Evolutionary conservation across 352 stramenopile species (phyloP).

Genomic region (Phytophthora nicotianae): DNA sequence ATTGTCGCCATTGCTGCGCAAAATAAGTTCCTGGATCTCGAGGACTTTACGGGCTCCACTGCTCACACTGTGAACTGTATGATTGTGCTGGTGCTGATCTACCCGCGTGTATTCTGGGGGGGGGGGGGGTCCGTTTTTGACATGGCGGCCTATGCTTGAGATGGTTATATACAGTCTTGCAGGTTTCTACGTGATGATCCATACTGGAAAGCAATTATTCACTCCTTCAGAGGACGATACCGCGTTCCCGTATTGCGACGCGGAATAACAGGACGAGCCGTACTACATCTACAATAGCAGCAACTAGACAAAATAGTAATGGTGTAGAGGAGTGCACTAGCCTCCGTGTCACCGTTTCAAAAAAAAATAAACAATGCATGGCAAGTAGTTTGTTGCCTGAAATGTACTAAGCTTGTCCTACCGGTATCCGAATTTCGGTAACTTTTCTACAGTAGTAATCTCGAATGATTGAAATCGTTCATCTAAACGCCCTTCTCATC

Average conservation of each 20-base stretch:
- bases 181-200: constrained; percentile 56
- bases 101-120: constrained; percentile 33
- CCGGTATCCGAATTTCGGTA: too few species aligned
- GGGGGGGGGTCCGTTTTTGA: constrained; percentile 48
- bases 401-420: too few species aligned
- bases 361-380: too few species aligned
- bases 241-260: constrained; percentile 23
- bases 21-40: constrained; percentile 54
- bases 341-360: too few species aligned
- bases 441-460: too few species aligned
- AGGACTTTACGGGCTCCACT: constrained; percentile 27
- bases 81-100: constrained; percentile 33
- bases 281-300: constrained; percentile 29
- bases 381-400: too few species aligned
- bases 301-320: too few species aligned
- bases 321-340: too few species aligned
- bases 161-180: constrained; percentile 53
- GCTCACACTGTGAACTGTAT: constrained; percentile 33
- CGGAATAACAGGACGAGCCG: constrained; percentile 21
- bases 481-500: too few species aligned
- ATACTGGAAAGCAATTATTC: constrained; percentile 55
- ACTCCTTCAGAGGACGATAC: constrained; percentile 39
- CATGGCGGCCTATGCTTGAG: constrained; percentile 46
- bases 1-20: constrained; percentile 47
- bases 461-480: too few species aligned